Base-by-base conservation (phyloP, 2,329 filamentous ascomycete genomes). In the Ramichloridium luteum region DNA sequence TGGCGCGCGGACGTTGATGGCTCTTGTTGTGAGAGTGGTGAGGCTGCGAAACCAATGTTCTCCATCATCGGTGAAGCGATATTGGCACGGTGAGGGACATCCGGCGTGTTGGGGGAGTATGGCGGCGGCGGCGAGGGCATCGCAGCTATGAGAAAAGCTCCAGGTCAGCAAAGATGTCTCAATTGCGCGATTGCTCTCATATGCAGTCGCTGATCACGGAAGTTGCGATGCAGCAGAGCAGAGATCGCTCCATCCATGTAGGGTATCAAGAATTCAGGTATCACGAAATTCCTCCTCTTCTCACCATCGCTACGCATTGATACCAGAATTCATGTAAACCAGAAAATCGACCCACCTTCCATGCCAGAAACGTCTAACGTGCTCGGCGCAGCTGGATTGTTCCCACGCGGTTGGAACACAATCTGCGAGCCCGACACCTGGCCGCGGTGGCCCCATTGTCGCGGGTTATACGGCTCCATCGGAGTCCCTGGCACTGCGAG, bases 101-200 rank as follows among this genome's bases (percentile, higher is more conserved):
- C 56, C 17, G 52, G 54, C 31, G 57, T 59, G n/a, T 52, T 57
- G 11, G 63, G 60, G 26, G 60, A 61, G 43, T 67, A 67, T 13
- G 63, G 62, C 12, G 63, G 63, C 23, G 63, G 62, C 20, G 63
- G 63, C 28, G 62, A 65, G 25, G 62, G 62, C 61, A 65, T 62
- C 18, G 58, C 53, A 33, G 59, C 62, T 65, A 48, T 17, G 31
- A n/a, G 27, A 25, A 13, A 28, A 4, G 23, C n/a, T n/a, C n/a
- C n/a, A n/a, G n/a, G n/a, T n/a, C n/a, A n/a, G n/a, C n/a, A n/a
- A n/a, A n/a, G n/a, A n/a, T n/a, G n/a, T n/a, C n/a, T n/a, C n/a
- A n/a, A n/a, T n/a, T n/a, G n/a, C n/a, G n/a, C n/a, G n/a, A n/a
- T n/a, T n/a, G n/a, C n/a, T n/a, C n/a, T n/a, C n/a, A n/a, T n/a